Base-by-base conservation (phyloP, 2,329 filamentous ascomycete species). In the Fonsecaea erecta region DNA sequence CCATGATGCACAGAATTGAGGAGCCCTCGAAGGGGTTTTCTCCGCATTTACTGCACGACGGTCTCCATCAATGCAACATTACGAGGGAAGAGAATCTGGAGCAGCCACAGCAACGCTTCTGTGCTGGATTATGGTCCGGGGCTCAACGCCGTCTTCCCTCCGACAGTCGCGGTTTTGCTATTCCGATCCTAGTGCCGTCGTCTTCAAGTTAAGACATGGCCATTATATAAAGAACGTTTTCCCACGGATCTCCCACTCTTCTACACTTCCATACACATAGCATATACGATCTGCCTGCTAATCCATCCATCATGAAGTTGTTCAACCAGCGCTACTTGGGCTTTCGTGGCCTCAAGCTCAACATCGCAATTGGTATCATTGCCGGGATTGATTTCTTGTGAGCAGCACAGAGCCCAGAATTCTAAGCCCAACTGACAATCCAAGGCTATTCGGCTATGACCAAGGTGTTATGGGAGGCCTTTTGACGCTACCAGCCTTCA, bases 381-480 rank as follows among this genome's bases (percentile, higher is more conserved):
- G 90, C 90, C 64, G 90, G 71, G 24, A 55, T 69, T 9, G 70
- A 71, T 55, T 71, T 67, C 28, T 35, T 71, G 60, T 89, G 28
- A 52, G 66, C 40, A 24, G n/a, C n/a, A 34, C 64, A 30, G 14
- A 2, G 8, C 12, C 32, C 34, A 12, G 21, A 2, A 8, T 24
- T 11, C 18, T n/a, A 30, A n/a, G 28, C 12, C 57, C 35, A 9
- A 28, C 53, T 63, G 30, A 58, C 53, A 37, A 24, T 24, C 16
- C 32, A 28, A 60, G 46, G n/a, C 57, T 69, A 24, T 67, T 69
- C 26, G 67, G 67, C 28, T 69, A 69, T 53, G 67, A 69, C 40
- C 62, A 74, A 80, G 68, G 90, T 73, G 88, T 92, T 11, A 92
- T 91, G 83, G 90, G 88, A 54, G 88, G 88, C 60, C 86, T 94